Conservation (phyloP, 23 red algal genomes). For the Agarophyton chilense region DNA sequence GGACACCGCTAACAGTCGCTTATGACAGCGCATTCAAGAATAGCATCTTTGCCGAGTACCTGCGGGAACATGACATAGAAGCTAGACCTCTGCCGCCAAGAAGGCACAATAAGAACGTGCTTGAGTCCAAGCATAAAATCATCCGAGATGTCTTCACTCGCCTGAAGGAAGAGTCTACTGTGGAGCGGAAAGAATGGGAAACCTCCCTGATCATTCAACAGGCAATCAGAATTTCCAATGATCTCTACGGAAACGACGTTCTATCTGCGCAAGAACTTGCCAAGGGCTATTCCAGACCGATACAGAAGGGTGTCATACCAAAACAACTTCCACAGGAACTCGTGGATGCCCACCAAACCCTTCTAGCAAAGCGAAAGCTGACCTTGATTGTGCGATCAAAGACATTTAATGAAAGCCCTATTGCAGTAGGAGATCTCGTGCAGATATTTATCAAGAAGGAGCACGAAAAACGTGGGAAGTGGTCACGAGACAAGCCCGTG, state of each 20-base stretch:
- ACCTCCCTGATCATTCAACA: background rate
- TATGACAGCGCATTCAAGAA: slow-evolving; percentile 36
- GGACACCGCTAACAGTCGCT: background rate
- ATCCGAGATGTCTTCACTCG: slow-evolving; percentile 31
- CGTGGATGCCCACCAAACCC: background rate
- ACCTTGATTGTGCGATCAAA: slow-evolving; percentile 20
- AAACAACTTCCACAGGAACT: background rate
- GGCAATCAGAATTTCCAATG: slow-evolving; percentile 22
- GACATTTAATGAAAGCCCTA: background rate
- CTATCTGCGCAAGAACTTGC: slow-evolving; percentile 21
- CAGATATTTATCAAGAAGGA: slow-evolving; percentile 1
- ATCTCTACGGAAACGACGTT: slow-evolving; percentile 42
- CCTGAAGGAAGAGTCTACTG: background rate
- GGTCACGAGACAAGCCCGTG: background rate
- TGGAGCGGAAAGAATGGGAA: background rate
- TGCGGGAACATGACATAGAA: background rate
- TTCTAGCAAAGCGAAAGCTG: slow-evolving; percentile 22
- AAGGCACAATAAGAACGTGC: slow-evolving; percentile 39
- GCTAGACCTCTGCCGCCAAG: background rate
- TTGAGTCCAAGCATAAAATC: slow-evolving; percentile 44
- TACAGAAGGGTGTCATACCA: background rate
- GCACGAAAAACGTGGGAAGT: background rate
- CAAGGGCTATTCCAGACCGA: slow-evolving; percentile 21
- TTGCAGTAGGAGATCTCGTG: slow-evolving; percentile 23
- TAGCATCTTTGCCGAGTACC: background rate